Evolutionary conservation across 345 rosid genomes (phyloP).

Genomic region (Xanthoceras sorbifolium): DNA sequence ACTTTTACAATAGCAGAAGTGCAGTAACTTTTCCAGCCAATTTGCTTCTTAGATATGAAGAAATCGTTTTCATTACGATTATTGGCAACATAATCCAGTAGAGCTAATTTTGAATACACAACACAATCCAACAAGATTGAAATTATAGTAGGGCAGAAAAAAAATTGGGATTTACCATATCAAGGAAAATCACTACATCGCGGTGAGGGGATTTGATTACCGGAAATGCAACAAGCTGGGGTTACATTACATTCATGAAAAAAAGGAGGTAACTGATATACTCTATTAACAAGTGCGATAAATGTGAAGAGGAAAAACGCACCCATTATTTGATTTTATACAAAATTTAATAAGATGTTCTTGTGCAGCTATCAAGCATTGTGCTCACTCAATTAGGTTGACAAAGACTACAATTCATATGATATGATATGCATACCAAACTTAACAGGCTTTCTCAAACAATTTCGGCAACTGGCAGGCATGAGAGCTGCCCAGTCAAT

Average conservation of each 20-base stretch:
- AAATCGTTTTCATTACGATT: too few relatives aligned
- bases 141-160: neutral
- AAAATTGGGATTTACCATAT: neutral
- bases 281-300: neutral
- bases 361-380: neutral
- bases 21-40: too few relatives aligned
- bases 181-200: neutral
- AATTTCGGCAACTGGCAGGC: neutral
- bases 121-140: neutral
- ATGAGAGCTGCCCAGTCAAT: neutral
- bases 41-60: too few relatives aligned
- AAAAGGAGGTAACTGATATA: neutral
- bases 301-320: neutral
- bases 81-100: neutral
- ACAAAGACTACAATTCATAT: neutral
- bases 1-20: too few relatives aligned
- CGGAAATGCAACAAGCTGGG: neutral
- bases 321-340: neutral
- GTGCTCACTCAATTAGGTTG: neutral
- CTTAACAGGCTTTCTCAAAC: neutral
- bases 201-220: neutral
- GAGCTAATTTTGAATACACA: neutral
- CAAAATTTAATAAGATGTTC: slow-evolving; percentile 18
- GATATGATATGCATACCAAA: neutral
- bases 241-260: neutral